A percentile compares a stretch with the other conserved stretches of the same genome.
These are phyloP conservation scores for Porphyridium purpureum DNA, from an alignment of 23 red algal genomes.

Conservation along the genomic window DNA sequence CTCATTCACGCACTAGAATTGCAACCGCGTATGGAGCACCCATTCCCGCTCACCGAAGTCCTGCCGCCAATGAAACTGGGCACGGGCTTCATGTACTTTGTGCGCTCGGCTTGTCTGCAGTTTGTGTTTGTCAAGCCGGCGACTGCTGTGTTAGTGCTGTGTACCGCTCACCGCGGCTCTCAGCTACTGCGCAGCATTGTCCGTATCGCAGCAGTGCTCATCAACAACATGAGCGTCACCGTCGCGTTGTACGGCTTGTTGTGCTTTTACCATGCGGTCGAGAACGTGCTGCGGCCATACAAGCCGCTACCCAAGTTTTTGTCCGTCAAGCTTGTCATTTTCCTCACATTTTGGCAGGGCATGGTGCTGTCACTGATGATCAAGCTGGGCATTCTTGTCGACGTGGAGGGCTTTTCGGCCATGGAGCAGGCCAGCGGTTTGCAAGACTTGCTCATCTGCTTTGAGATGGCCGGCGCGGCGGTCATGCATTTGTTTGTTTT, in stretches of 20 bases:
- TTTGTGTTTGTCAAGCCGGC: slow-evolving; percentile 90
- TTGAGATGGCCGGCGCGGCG: slow-evolving; percentile 77
- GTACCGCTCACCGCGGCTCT: slow-evolving; percentile 7
- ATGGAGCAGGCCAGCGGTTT: slow-evolving; percentile 55
- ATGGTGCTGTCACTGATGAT: slow-evolving; percentile 29
- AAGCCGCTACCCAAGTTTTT: slow-evolving; percentile 81
- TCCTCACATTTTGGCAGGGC: slow-evolving; percentile 95
- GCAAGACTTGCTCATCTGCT: slow-evolving; percentile 91
- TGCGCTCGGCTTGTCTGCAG: slow-evolving; percentile 61
- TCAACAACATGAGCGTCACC: slow-evolving; percentile 72
- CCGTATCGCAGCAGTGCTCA: slow-evolving; percentile 1
- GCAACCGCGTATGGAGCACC: slow-evolving; percentile 72
- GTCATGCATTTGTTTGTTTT: slow-evolving; percentile 75
- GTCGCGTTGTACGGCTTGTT: slow-evolving; percentile 78
- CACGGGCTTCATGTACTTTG: slow-evolving; percentile 45
- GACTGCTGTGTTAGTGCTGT: slow-evolving; percentile 18
- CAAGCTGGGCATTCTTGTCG: slow-evolving; percentile 23
- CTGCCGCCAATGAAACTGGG: slow-evolving; percentile 51
- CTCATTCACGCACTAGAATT: slow-evolving; percentile 5
- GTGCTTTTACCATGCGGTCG: slow-evolving; percentile 69
- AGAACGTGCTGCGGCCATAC: slow-evolving; percentile 51
- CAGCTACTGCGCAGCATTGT: slow-evolving; percentile 1
- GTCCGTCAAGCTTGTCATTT: slow-evolving; percentile 81
- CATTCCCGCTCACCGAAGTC: slow-evolving; percentile 33
- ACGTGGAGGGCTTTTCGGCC: slow-evolving; percentile 42